Conservation (phyloP, 176 grass and related monocot species). For the Phoenix roebelenii region DNA sequence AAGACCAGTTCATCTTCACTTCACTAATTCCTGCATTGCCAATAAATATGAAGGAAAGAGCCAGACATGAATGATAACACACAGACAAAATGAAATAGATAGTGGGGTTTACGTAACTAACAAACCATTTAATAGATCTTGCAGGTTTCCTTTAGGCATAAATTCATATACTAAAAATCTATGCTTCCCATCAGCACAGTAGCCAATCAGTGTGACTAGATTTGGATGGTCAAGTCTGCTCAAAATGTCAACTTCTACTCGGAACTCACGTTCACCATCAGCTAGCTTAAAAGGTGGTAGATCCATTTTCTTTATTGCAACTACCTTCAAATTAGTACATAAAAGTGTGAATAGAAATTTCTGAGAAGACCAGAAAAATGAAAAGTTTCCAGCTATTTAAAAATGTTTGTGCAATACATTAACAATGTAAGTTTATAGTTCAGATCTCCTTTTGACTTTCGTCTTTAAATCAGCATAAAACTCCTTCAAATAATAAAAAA, state of each 20-base stretch:
- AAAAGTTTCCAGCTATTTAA: too few relatives aligned
- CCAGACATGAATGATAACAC: not conserved
- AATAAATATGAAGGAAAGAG: not conserved
- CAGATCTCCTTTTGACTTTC: too few relatives aligned
- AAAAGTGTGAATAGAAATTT: too few relatives aligned
- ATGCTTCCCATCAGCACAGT: slow-evolving; percentile 93
- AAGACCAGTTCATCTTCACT: slow-evolving; percentile 66
- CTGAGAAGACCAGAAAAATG: too few relatives aligned
- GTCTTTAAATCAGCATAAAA: too few relatives aligned
- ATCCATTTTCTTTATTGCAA: slow-evolving; percentile 99
- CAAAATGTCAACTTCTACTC: slow-evolving; percentile 94
- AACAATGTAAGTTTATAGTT: too few relatives aligned
- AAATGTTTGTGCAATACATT: too few relatives aligned
- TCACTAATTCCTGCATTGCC: slow-evolving; percentile 43
- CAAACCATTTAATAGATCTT: slow-evolving; percentile 63
- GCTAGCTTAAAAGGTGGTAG: slow-evolving; percentile 52
- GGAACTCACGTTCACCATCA: slow-evolving; percentile 88
- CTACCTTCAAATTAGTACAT: slow-evolving; percentile 34
- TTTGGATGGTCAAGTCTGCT: slow-evolving; percentile 91
- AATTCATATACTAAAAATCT: slow-evolving; percentile 93
- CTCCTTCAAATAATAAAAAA: too few relatives aligned
- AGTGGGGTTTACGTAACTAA: not conserved
- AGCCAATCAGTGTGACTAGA: slow-evolving; percentile 78
- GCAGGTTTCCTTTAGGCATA: slow-evolving; percentile 92
- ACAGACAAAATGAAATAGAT: too few relatives aligned